Evolutionary conservation across 2,329 filamentous ascomycete genomes (phyloP).

Genomic region (Xylariales sp.): DNA sequence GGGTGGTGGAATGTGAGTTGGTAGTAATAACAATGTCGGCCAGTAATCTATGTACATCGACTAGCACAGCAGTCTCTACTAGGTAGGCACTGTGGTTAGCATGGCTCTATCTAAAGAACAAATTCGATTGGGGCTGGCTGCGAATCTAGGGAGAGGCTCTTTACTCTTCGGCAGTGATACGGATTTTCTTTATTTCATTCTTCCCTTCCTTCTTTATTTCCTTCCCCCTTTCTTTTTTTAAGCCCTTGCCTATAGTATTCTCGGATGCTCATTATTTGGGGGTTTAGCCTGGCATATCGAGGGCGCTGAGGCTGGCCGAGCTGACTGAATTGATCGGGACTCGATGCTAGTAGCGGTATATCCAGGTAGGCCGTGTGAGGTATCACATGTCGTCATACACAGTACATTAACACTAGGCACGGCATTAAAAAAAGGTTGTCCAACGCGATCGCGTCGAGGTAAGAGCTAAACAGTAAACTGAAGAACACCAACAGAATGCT

Average conservation of each 20-base stretch:
- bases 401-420: not conserved
- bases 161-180: conserved; percentile 4
- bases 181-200: not conserved
- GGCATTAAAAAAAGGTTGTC: not conserved
- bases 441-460: not conserved
- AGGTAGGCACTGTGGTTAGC: not conserved
- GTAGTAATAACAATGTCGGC: not conserved
- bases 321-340: not conserved
- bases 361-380: not conserved
- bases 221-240: too few relatives aligned
- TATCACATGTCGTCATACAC: conserved; percentile 2
- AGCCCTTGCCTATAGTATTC: not conserved
- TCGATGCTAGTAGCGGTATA: not conserved
- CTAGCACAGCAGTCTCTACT: not conserved
- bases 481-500: conserved; percentile 10
- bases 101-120: not conserved
- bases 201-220: not conserved
- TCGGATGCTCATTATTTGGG: not conserved
- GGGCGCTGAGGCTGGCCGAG: not conserved
- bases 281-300: not conserved
- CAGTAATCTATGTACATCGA: conserved; percentile 3
- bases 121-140: conserved; percentile 11
- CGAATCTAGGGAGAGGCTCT: conserved; percentile 14
- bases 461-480: not conserved
- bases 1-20: conserved; percentile 7